Evolutionary conservation across 2,329 filamentous ascomycete species (phyloP), one percentile per base, ranked within the genome.

Genomic region (Cytospora piceae): DNA sequence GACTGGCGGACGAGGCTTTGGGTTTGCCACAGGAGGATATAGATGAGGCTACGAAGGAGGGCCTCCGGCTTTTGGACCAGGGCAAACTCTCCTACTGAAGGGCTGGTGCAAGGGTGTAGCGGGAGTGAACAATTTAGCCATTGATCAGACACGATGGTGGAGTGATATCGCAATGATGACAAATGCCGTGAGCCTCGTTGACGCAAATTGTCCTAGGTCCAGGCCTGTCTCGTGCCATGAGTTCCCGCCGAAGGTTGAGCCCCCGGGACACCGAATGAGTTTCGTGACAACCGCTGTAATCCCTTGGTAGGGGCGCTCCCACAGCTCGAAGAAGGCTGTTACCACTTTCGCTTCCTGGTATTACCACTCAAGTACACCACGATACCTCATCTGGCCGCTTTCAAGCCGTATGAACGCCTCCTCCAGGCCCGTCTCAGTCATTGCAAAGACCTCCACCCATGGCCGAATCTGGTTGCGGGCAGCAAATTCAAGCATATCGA

Each of bases 221-320:
- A 90, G 11, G 82, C 76, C 65, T 82, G 80, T 20, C 73, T 75
- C 53, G 74, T 56, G 37, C 52, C 60, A 42, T 62, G 56, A 17
- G 27, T 75, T 75, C 14, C 84, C 81, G 58, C 87, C 87, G 1
- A 85, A 85, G 11, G 74, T 76, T 1, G 86, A 88, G n/a, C 80
- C 80, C 0, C 71, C 67, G 0, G 87, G 87, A 5, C 88, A 80
- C 70, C 88, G 83, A 69, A 90, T 86, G 77, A 87, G 90, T 72
- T 90, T 90, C 73, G 85, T 84, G 70, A 82, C 86, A 49, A 90
- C 82, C 51, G 85, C 82, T 14, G 84, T 85, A 6, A 85, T 86
- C 39, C 90, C 90, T 71, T 91, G 91, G 80, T 90, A 92, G 3
- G 86, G 91, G 39, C 90, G 86, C 76, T 92, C 90, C 75, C 87